Base-by-base conservation (phyloP, 371 early-diverging fungal species). In the Chytridiales sp. region DNA sequence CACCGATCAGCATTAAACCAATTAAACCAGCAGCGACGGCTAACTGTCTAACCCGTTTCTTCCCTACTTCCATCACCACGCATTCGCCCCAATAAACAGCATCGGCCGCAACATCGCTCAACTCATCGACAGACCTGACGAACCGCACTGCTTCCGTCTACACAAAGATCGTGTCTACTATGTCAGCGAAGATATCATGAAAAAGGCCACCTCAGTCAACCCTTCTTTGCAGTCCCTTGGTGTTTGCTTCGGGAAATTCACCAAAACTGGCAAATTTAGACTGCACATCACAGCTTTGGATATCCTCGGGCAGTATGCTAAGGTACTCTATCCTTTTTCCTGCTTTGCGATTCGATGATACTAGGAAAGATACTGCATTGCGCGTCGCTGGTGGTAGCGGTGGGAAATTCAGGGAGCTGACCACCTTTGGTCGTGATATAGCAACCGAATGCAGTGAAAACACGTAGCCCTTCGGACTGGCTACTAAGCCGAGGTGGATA, bases 221-320 rank as follows among this genome's bases (percentile, higher is more conserved):
- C 93, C 96, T 72, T 85, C 92, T 58, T 73, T 99, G 38, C 81
- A 92, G 35, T 89, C 93, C 22, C 77, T 93, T 40, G 99, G 99
- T 41, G 85, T 91, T 9, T 94, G 96, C 78, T 94, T 99, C 76
- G 99, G 99, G 57, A 97, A 97, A 81, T 98, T 99, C 73, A 93
- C 99, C 56, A 98, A 97, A 80, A 87, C 93, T 48, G 90, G 94
- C 51, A 94, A 95, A 77, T 99, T 99, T 81, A 86, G 86, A 52
- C 81, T 99, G 62, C 93, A 93, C 66, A 90, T 99, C 59, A 96
- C 99, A 24, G 87, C 90, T 34, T 79, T 99, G 56, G 92, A 94
- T 54, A 79, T 90, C 62, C 82, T 99, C 43, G 90, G 93, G 29
- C 95, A 92, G 75, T 98, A 96, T 74, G 95, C 97, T 24, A 89